A percentile compares a stretch with the other conserved stretches of the same genome.
Conservation (phyloP, 1,284 basidiomycete species). For the Boletus austroedulis region DNA sequence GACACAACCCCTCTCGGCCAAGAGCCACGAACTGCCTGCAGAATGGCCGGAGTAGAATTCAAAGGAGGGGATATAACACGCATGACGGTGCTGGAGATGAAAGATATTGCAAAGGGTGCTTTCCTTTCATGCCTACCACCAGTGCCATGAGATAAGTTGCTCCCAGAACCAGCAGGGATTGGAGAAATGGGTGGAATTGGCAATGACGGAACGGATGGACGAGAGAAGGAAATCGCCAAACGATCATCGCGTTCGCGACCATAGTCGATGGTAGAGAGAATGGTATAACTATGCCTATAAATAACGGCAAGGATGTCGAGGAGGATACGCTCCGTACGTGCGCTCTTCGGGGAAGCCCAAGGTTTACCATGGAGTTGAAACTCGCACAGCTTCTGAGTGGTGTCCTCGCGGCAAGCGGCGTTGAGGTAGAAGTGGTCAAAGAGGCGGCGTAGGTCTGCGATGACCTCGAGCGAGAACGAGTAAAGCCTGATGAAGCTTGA, state of each 20-base stretch:
- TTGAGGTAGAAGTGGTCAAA: conserved; percentile 50
- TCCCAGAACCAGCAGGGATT: conserved; percentile 38
- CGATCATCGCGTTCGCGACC: conserved; percentile 73
- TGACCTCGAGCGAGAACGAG: conserved; percentile 55
- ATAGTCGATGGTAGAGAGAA: conserved; percentile 70
- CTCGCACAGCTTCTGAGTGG: conserved; percentile 59
- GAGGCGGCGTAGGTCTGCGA: conserved; percentile 51
- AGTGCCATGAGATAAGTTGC: conserved; percentile 38
- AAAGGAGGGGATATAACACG: conserved; percentile 72
- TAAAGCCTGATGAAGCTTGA: conserved; percentile 63
- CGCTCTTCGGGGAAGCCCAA: conserved; percentile 65
- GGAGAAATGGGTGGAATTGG: conserved; percentile 36
- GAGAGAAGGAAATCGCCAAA: conserved; percentile 65
- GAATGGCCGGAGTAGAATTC: conserved; percentile 70
- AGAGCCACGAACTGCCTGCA: conserved; percentile 70
- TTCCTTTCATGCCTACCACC: conserved; percentile 36
- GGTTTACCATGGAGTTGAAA: conserved; percentile 65
- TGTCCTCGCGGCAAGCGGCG: conserved; percentile 52
- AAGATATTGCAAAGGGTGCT: conserved; percentile 70
- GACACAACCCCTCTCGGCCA: conserved; percentile 76
- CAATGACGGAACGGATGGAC: conserved; percentile 36
- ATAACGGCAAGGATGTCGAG: conserved; percentile 62
- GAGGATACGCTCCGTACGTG: conserved; percentile 63
- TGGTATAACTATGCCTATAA: conserved; percentile 59
- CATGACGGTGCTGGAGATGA: conserved; percentile 61